Conservation (phyloP, 257 asterid genomes). For the Solanum microdontum region DNA sequence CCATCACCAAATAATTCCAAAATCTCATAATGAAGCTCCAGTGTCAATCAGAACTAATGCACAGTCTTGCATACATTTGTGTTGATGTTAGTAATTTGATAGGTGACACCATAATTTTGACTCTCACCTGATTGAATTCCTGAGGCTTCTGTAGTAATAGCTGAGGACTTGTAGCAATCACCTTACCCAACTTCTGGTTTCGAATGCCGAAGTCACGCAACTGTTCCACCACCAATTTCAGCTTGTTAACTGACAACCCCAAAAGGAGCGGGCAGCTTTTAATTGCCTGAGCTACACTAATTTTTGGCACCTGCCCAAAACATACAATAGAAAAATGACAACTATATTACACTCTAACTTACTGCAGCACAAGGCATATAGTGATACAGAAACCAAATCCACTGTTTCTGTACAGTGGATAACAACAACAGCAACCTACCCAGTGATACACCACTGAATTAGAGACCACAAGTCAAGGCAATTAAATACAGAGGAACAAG, state of each 20-base stretch:
- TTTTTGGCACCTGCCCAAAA: constrained; percentile 54
- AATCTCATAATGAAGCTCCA: neutral
- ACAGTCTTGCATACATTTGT: neutral
- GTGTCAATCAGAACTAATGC: neutral
- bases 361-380: neutral
- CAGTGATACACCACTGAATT: neutral
- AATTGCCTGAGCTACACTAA: constrained; percentile 41
- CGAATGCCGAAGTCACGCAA: constrained; percentile 35
- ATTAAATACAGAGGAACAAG: neutral
- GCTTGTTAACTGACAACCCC: constrained; percentile 65
- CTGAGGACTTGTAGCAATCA: constrained; percentile 77
- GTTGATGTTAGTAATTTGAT: neutral
- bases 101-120: neutral
- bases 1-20: neutral
- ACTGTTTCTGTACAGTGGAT: neutral
- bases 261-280: constrained; percentile 66
- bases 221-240: constrained; percentile 55
- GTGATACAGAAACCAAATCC: neutral
- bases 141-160: constrained; percentile 67
- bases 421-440: neutral
- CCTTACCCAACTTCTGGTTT: constrained; percentile 49
- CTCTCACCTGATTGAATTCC: constrained; percentile 68
- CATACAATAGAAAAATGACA: neutral
- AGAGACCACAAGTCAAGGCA: neutral
- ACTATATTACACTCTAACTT: neutral